phyloP scores from a whole-genome alignment of 495 filamentous ascomycete genomes.

The Lepraria neglecta region DNA sequence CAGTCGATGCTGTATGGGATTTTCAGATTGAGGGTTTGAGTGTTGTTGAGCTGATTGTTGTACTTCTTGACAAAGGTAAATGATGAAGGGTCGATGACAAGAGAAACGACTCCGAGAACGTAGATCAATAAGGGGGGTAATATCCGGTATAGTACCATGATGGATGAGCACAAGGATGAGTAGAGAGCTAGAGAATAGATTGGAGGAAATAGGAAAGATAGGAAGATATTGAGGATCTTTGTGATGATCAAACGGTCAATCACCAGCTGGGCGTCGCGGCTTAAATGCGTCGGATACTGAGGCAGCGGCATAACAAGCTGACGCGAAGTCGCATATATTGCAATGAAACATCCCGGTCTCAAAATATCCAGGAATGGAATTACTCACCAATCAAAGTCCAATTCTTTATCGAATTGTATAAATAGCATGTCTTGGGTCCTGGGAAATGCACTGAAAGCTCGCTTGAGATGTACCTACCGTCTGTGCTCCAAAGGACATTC shows the following conservation, averaged over 20 bases:
- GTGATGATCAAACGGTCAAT: not conserved
- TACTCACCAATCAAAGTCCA: not conserved
- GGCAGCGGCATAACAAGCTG: not conserved
- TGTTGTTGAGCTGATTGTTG: not conserved
- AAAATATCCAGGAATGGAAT: not conserved
- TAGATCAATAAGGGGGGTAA: not conserved
- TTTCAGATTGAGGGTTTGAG: not conserved
- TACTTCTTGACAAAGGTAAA: not conserved
- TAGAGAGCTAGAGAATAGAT: not conserved
- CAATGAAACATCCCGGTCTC: not conserved
- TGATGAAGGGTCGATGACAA: not conserved
- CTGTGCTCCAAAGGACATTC: too few relatives aligned
- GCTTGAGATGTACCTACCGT: too few relatives aligned
- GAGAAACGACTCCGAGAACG: not conserved
- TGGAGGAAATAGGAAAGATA: not conserved
- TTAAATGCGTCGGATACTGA: not conserved
- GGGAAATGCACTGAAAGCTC: too few relatives aligned
- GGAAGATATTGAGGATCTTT: not conserved
- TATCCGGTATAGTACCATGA: not conserved
- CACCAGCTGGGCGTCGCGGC: not conserved
- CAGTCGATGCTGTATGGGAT: not conserved
- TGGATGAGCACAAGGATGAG: too few relatives aligned
- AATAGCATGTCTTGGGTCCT: too few relatives aligned
- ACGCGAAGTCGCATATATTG: conserved; percentile 1
- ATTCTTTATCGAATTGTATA: too few relatives aligned